Evolutionary conservation across 2,329 filamentous ascomycete species (phyloP).

Genomic region (Neophaeococcomyces mojaviensis): DNA sequence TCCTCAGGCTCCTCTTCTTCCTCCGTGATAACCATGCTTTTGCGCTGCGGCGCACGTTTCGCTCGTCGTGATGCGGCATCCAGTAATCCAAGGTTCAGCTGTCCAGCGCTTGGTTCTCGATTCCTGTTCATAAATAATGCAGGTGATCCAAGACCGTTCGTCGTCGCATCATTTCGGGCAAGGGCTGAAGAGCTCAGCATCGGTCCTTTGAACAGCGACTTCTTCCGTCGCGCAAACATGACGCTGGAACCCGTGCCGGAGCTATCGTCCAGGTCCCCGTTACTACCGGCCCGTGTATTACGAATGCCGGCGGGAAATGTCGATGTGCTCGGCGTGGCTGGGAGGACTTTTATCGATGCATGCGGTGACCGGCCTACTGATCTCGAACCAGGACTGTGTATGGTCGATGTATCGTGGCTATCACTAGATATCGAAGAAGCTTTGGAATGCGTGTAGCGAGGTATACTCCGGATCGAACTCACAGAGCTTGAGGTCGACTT

Average conservation of each 20-base stretch:
- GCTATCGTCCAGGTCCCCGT: constrained; percentile 7
- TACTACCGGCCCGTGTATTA: constrained; percentile 52
- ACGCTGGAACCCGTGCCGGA: constrained; percentile 26
- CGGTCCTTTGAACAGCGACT: constrained; percentile 39
- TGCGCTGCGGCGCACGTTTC: constrained; percentile 22
- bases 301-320: constrained; percentile 81
- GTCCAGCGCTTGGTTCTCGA: constrained; percentile 25
- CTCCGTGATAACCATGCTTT: constrained; percentile 32
- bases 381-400: constrained; percentile 59
- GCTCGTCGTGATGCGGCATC: constrained; percentile 16
- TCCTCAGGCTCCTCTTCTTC: constrained; percentile 36
- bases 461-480: constrained; percentile 85
- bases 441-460: constrained; percentile 87
- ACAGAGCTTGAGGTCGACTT: constrained; percentile 96
- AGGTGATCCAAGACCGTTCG: constrained; percentile 29
- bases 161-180: constrained; percentile 15
- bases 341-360: constrained; percentile 88
- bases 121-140: constrained; percentile 22
- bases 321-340: constrained; percentile 70
- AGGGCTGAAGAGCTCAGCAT: constrained; percentile 28
- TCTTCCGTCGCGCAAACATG: constrained; percentile 40
- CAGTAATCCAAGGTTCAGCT: constrained; percentile 17
- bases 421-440: constrained; percentile 86
- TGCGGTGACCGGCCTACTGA: constrained; percentile 68
- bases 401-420: constrained; percentile 55